Evolutionary conservation across 768 basidiomycete species (phyloP).

Genomic region (Termitomyces sp.): DNA sequence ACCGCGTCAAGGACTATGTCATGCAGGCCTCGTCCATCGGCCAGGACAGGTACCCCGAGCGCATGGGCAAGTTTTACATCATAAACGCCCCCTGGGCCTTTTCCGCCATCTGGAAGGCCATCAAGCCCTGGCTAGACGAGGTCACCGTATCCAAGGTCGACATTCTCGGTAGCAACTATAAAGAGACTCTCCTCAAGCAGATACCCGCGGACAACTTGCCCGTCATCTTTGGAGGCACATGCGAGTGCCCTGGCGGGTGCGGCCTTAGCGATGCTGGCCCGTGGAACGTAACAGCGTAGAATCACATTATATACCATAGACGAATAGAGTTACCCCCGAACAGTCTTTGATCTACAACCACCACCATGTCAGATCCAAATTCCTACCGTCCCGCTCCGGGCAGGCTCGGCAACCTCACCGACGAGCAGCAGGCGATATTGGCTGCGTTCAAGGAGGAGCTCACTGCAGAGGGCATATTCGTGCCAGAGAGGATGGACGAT

Average conservation of each 20-base stretch:
- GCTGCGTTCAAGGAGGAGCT: conserved; percentile 63
- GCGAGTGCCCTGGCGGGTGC: conserved; percentile 75
- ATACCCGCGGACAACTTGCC: conserved; percentile 84
- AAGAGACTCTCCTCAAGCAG: conserved; percentile 72
- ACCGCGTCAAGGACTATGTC: conserved; percentile 90
- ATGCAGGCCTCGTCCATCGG: conserved; percentile 69
- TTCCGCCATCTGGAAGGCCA: conserved; percentile 76
- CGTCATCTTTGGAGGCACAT: conserved; percentile 77
- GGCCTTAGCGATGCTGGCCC: conserved; percentile 87
- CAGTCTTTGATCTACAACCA: conserved; percentile 5
- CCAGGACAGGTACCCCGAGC: conserved; percentile 90
- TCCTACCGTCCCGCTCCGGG: conserved; percentile 65
- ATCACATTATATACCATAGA: not conserved
- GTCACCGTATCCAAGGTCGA: conserved; percentile 95
- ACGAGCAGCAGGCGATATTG: conserved; percentile 55
- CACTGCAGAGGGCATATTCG: conserved; percentile 53
- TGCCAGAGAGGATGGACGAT: conserved; percentile 54
- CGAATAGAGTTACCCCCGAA: not conserved
- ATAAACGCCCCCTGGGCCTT: conserved; percentile 96
- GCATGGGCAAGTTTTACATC: conserved; percentile 98
- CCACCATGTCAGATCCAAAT: conserved; percentile 32
- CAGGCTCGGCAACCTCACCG: conserved; percentile 70
- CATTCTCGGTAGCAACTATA: conserved; percentile 73
- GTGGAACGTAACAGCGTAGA: conserved; percentile 51
- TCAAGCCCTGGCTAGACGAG: conserved; percentile 93